Evolutionary conservation across 139 green algal genomes (phyloP).

Genomic region (Mychonastes homosphaera): DNA sequence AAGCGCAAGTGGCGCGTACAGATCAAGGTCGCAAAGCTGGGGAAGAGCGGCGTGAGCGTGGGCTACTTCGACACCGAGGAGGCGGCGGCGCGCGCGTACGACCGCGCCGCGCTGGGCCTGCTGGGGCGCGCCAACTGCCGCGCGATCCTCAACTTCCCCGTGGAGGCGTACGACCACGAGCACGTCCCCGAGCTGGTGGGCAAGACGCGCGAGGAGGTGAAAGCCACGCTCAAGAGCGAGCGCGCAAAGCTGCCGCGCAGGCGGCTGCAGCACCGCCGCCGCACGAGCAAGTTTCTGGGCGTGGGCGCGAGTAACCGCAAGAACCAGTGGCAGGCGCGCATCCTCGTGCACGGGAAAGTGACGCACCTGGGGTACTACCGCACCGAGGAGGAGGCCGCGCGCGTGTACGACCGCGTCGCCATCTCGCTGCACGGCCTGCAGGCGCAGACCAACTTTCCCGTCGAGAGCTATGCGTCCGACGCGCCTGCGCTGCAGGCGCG

Average conservation of each 20-base stretch:
- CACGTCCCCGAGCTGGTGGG: slow-evolving; percentile 22
- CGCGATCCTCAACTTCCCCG: slow-evolving; percentile 37
- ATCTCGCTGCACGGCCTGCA: slow-evolving; percentile 45
- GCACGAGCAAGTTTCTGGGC: slow-evolving; percentile 55
- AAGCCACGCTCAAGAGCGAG: slow-evolving; percentile 59
- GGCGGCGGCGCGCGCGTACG: slow-evolving; percentile 59
- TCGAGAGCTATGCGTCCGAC: slow-evolving; percentile 21
- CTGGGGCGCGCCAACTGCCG: slow-evolving; percentile 43
- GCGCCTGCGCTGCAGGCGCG: slow-evolving; percentile 15
- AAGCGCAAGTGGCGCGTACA: slow-evolving; percentile 69
- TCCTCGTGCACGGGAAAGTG: slow-evolving; percentile 65
- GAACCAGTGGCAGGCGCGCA: slow-evolving; percentile 70
- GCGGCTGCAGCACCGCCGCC: slow-evolving; percentile 39
- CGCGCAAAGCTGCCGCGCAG: slow-evolving; percentile 49
- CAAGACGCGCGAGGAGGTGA: slow-evolving; percentile 60
- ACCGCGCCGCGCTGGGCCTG: slow-evolving; percentile 59
- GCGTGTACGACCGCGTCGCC: slow-evolving; percentile 50
- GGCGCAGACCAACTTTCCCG: slow-evolving; percentile 57
- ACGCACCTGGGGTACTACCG: slow-evolving; percentile 59
- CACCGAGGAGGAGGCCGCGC: slow-evolving; percentile 57
- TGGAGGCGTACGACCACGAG: slow-evolving; percentile 36
- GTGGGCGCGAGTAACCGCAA: slow-evolving; percentile 60
- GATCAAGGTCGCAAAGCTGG: slow-evolving; percentile 57
- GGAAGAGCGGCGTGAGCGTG: slow-evolving; percentile 33
- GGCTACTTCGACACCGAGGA: slow-evolving; percentile 66